These are phyloP conservation scores for Aspergillus phoenicis DNA, from an alignment of 2,329 filamentous ascomycete genomes.

Conservation along the genomic window DNA sequence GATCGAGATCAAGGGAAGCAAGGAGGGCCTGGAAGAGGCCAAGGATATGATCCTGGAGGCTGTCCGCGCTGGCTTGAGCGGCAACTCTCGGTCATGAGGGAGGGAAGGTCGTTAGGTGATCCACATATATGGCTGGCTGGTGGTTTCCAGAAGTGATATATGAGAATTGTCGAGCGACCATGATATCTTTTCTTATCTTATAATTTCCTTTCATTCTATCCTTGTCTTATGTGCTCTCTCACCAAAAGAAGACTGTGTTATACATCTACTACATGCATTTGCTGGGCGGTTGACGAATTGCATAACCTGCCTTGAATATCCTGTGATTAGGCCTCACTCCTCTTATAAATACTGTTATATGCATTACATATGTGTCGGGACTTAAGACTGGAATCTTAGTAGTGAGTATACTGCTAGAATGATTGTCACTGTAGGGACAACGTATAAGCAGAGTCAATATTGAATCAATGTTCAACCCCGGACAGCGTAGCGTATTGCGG, in stretches of 20 bases:
- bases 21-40: conserved; percentile 80
- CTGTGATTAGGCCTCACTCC: conserved; percentile 3
- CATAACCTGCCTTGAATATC: not conserved
- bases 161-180: not conserved
- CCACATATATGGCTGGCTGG: not conserved
- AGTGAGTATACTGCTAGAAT: not conserved
- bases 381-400: not conserved
- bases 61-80: conserved; percentile 56
- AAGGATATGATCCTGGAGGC: conserved; percentile 86
- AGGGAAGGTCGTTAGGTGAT: not conserved
- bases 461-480: not conserved
- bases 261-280: conserved; percentile 1
- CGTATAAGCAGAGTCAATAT: not conserved
- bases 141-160: too few relatives aligned
- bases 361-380: not conserved
- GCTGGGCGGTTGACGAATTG: not conserved
- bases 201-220: not conserved
- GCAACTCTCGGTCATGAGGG: conserved; percentile 20
- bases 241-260: conserved; percentile 1
- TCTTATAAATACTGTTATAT: not conserved
- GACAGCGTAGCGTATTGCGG: too few relatives aligned
- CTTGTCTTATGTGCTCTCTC: not conserved
- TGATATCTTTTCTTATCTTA: not conserved
- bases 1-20: conserved; percentile 82
- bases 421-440: not conserved